Evolutionary conservation across 2,329 filamentous ascomycete species (phyloP).

Genomic region (Fusarium kyushuense): DNA sequence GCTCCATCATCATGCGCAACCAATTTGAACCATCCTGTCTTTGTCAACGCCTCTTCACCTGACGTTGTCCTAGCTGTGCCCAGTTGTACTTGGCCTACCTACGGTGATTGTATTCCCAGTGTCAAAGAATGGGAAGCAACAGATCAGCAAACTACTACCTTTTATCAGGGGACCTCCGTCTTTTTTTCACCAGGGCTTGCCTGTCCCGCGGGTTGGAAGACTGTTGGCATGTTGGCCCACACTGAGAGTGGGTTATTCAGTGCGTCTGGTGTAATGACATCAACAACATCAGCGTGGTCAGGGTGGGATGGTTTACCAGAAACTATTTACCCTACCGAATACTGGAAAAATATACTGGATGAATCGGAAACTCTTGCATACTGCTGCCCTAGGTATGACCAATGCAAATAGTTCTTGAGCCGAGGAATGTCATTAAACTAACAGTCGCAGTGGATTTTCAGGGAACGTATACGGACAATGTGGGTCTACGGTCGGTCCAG

Average conservation of each 20-base stretch:
- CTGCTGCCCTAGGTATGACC: slow-evolving; percentile 12
- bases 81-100: neutral
- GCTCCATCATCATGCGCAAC: slow-evolving; percentile 9
- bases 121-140: neutral
- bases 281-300: too few relatives aligned
- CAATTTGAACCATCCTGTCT: neutral
- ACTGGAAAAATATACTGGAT: neutral
- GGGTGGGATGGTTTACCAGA: too few relatives aligned
- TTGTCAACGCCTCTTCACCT: neutral
- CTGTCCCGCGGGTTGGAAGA: slow-evolving; percentile 10
- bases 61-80: rapidly evolving
- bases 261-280: neutral
- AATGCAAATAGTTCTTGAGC: rapidly evolving
- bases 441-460: neutral
- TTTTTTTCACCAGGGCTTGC: slow-evolving; percentile 7
- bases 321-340: neutral
- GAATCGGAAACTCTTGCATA: slow-evolving; percentile 5
- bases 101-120: neutral
- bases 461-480: neutral
- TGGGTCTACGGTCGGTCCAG: neutral
- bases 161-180: neutral
- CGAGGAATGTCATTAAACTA: neutral
- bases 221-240: neutral
- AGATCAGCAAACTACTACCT: rapidly evolving
- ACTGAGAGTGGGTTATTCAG: neutral